Percentiles rank a stretch among this genome's conserved stretches.
These are phyloP conservation scores for Torrubiellomyces zombiae DNA, from an alignment of 2,329 filamentous ascomycete species.

Conservation along the genomic window DNA sequence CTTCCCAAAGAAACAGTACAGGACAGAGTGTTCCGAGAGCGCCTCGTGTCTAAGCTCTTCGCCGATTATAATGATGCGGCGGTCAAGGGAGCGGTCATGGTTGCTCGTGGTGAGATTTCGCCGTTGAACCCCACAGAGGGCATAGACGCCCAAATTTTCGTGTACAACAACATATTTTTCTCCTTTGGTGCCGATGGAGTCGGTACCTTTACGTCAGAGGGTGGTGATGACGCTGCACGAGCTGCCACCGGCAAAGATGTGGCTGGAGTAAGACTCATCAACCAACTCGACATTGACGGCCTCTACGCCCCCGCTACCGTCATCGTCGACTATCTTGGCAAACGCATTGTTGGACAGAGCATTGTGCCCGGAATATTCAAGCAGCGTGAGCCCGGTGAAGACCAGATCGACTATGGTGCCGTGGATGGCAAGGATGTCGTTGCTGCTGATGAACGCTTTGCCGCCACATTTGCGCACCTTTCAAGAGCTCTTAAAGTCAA, in stretches of 20 bases:
- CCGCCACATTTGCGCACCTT: slow-evolving; percentile 69
- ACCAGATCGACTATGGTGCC: slow-evolving; percentile 96
- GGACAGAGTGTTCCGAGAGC: slow-evolving; percentile 88
- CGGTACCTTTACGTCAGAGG: slow-evolving; percentile 90
- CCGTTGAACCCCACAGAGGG: slow-evolving; percentile 89
- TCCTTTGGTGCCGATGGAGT: slow-evolving; percentile 96
- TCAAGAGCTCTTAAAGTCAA: slow-evolving; percentile 85
- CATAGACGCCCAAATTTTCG: slow-evolving; percentile 90
- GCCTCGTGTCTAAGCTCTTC: slow-evolving; percentile 86
- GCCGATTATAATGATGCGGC: slow-evolving; percentile 97
- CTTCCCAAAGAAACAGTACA: slow-evolving; percentile 86
- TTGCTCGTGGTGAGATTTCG: slow-evolving; percentile 81
- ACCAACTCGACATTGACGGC: slow-evolving; percentile 89
- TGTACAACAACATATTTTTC: slow-evolving; percentile 99
- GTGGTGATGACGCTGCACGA: slow-evolving; percentile 87
- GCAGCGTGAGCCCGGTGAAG: slow-evolving; percentile 90
- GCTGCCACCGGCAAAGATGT: slow-evolving; percentile 96
- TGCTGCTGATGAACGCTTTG: slow-evolving; percentile 76
- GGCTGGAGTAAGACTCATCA: slow-evolving; percentile 81
- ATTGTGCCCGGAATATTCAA: slow-evolving; percentile 99
- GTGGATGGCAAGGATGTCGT: slow-evolving; percentile 95
- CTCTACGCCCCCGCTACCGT: slow-evolving; percentile 93
- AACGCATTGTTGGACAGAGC: slow-evolving; percentile 92
- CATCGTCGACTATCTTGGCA: slow-evolving; percentile 91
- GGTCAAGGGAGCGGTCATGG: slow-evolving; percentile 75